These are phyloP conservation scores for Coprinopsis marcescibilis DNA, from an alignment of 768 basidiomycete genomes.

Conservation along the genomic window DNA sequence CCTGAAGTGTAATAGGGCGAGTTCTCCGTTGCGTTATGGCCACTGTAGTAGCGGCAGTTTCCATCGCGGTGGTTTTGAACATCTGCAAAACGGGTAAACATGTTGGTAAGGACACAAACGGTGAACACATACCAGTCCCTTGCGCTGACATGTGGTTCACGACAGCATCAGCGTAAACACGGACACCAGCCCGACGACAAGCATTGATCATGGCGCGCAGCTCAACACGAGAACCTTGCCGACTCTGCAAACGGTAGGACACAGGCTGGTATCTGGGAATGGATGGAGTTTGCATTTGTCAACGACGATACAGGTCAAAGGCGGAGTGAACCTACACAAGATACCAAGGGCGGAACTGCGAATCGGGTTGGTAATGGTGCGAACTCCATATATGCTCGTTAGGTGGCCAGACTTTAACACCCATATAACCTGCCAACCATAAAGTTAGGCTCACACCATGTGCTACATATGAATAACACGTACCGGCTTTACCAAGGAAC, in stretches of 20 bases:
- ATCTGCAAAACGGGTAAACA: not conserved
- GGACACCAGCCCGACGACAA: slow-evolving; percentile 4
- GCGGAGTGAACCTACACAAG: not conserved
- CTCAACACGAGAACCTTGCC: slow-evolving; percentile 7
- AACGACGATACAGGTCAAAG: too few species aligned
- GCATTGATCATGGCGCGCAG: slow-evolving; percentile 8
- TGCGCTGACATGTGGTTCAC: slow-evolving; percentile 11
- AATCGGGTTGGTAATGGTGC: slow-evolving; percentile 8
- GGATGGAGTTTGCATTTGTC: too few species aligned
- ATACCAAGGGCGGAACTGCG: slow-evolving; percentile 10
- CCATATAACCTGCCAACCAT: slow-evolving; percentile 7
- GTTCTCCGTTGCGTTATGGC: slow-evolving; percentile 7
- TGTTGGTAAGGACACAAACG: not conserved
- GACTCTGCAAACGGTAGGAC: slow-evolving; percentile 8
- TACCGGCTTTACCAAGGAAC: slow-evolving; percentile 10
- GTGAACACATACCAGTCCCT: slow-evolving; percentile 8
- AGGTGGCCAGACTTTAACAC: slow-evolving; percentile 9
- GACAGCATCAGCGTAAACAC: slow-evolving; percentile 9
- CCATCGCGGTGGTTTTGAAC: slow-evolving; percentile 7
- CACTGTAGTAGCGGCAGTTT: slow-evolving; percentile 3
- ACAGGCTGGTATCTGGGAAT: slow-evolving; percentile 7
- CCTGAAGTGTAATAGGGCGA: slow-evolving; percentile 10
- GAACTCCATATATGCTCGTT: slow-evolving; percentile 10
- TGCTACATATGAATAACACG: not conserved
- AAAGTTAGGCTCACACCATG: not conserved